Evolutionary conservation across 192 early-diverging fungal genomes (phyloP).

Genomic region (Dissophora ornata): DNA sequence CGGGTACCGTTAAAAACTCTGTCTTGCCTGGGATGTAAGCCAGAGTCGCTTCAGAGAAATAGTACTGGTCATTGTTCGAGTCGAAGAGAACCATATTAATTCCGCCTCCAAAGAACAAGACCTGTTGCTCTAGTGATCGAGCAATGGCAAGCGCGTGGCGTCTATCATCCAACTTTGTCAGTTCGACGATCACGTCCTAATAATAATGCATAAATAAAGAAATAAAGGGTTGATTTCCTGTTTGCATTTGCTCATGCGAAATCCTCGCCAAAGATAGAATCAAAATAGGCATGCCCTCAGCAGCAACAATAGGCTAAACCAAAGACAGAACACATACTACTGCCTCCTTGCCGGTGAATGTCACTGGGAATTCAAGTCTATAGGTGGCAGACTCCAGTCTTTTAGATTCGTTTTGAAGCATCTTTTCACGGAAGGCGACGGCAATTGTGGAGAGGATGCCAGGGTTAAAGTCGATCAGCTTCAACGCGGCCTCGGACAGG

Average conservation of each 20-base stretch:
- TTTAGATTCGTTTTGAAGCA: constrained; percentile 46
- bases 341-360: constrained; percentile 82
- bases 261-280: no score
- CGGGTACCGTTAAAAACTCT: constrained; percentile 40
- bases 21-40: constrained; percentile 33
- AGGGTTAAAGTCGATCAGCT: constrained; percentile 38
- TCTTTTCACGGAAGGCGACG: constrained; percentile 47
- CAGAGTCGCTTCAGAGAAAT: constrained; percentile 63
- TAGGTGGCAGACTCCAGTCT: constrained; percentile 61
- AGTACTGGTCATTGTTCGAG: constrained; percentile 77
- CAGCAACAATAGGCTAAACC: no score
- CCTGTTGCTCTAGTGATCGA: constrained; percentile 79
- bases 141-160: constrained; percentile 80
- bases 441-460: constrained; percentile 48
- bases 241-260: not conserved
- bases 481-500: constrained; percentile 34
- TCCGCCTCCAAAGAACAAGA: constrained; percentile 85
- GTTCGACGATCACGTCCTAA: constrained; percentile 67
- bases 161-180: constrained; percentile 77
- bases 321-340: constrained; percentile 60
- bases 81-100: constrained; percentile 77
- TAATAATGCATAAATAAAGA: constrained; percentile 10
- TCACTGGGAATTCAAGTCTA: constrained; percentile 73
- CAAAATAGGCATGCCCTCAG: no score
- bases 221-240: no score